Evolutionary conservation across 23 red algal species (phyloP).

Genomic region (Gracilaria domingensis): DNA sequence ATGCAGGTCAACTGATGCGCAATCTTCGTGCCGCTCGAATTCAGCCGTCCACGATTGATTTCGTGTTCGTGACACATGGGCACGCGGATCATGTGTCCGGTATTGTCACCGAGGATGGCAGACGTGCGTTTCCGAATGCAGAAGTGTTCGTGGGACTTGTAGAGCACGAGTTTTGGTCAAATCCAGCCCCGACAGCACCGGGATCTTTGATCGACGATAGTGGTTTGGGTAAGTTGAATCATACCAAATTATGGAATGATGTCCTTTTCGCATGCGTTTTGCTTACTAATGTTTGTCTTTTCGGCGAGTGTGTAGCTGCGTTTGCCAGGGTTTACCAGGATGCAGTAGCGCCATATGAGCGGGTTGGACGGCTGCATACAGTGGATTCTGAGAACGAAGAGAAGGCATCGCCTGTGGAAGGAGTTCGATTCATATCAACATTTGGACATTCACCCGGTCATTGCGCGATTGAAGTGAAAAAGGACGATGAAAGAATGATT

Average conservation of each 20-base stretch:
- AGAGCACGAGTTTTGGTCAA: constrained; percentile 51
- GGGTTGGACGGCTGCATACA: not conserved
- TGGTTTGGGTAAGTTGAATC: constrained; percentile 23
- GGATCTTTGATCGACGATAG: not conserved
- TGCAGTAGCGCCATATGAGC: constrained; percentile 1
- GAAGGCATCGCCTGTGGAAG: constrained; percentile 3
- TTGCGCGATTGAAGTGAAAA: constrained; percentile 36
- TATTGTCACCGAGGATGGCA: constrained; percentile 25
- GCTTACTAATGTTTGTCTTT: not conserved
- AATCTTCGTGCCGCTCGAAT: constrained; percentile 51
- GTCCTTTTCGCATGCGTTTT: not conserved
- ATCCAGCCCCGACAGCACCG: not conserved
- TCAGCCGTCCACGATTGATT: constrained; percentile 23
- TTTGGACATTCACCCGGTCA: constrained; percentile 36
- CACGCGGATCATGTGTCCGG: constrained; percentile 52
- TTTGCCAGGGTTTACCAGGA: constrained; percentile 1
- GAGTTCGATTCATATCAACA: not conserved
- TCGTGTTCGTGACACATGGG: constrained; percentile 43
- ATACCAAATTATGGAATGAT: not conserved
- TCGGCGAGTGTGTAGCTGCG: not conserved
- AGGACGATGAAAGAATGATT: not conserved
- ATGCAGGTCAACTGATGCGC: constrained; percentile 18
- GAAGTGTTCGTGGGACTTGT: constrained; percentile 8
- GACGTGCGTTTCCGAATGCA: constrained; percentile 48
- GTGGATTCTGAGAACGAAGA: constrained; percentile 30